These are phyloP conservation scores for Aschersonia sp. DNA, from an alignment of 2,329 filamentous ascomycete genomes.

Conservation along the genomic window DNA sequence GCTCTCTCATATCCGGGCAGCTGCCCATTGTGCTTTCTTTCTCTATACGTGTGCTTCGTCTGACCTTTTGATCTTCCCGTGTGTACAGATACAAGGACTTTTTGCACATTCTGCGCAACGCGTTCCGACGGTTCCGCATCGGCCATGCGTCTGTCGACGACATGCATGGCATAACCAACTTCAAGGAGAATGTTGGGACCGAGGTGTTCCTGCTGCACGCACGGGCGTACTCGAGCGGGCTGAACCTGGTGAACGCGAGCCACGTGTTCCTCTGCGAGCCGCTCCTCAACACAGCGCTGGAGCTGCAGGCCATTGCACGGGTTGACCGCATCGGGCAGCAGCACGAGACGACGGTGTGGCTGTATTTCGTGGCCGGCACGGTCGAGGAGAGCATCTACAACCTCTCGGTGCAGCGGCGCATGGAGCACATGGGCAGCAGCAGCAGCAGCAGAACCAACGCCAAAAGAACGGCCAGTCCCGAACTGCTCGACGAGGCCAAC, in stretches of 20 bases:
- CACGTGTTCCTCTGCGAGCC: slow-evolving; percentile 94
- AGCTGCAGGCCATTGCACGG: slow-evolving; percentile 86
- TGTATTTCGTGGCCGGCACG: slow-evolving; percentile 82
- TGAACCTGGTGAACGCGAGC: slow-evolving; percentile 85
- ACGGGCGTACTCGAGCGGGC: slow-evolving; percentile 71
- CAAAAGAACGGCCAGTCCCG: slow-evolving; percentile 20
- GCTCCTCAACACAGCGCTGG: slow-evolving; percentile 80
- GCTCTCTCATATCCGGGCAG: background rate
- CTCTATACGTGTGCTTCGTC: no score
- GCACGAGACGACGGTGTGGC: slow-evolving; percentile 81
- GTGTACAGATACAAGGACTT: slow-evolving; percentile 53
- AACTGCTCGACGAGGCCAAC: slow-evolving; percentile 55
- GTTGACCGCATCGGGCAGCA: slow-evolving; percentile 90
- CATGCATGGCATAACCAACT: slow-evolving; percentile 53
- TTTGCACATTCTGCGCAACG: slow-evolving; percentile 54
- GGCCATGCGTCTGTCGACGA: slow-evolving; percentile 57
- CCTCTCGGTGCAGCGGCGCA: slow-evolving; percentile 62
- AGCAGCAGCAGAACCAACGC: slow-evolving; percentile 19
- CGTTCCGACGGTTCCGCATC: slow-evolving; percentile 59
- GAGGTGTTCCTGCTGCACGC: slow-evolving; percentile 87
- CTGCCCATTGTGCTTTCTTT: background rate
- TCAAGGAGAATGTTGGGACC: slow-evolving; percentile 56
- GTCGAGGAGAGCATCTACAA: slow-evolving; percentile 89
- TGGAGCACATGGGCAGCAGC: slow-evolving; percentile 57
- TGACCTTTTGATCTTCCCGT: background rate